Conservation (phyloP, 371 early-diverging fungal genomes). For the Mucor mucedo region DNA sequence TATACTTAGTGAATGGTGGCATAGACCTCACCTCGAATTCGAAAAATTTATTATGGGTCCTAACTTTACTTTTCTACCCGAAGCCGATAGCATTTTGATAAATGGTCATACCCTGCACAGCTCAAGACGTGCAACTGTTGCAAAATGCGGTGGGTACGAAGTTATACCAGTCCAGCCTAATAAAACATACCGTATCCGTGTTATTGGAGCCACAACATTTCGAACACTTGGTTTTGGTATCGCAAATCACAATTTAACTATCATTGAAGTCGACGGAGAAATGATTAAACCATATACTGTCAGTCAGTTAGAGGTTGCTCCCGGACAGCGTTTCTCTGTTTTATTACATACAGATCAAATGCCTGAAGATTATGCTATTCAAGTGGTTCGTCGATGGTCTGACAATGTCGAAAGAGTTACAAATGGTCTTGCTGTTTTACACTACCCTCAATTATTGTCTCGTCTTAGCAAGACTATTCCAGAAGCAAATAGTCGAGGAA, state of each 20-base stretch:
- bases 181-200: conserved; percentile 42
- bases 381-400: conserved; percentile 37
- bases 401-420: conserved; percentile 30
- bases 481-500: background rate
- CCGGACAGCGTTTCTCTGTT: conserved; percentile 53
- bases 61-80: conserved; percentile 39
- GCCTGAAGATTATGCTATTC: conserved; percentile 37
- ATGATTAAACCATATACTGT: conserved; percentile 35
- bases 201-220: conserved; percentile 50
- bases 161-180: conserved; percentile 32
- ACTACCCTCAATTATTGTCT: conserved; percentile 17
- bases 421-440: conserved; percentile 42
- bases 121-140: conserved; percentile 10
- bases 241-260: conserved; percentile 45
- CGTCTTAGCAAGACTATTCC: background rate
- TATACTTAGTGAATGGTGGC: conserved; percentile 57
- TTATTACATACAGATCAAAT: conserved; percentile 34
- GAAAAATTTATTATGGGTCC: conserved; percentile 40
- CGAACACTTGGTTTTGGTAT: conserved; percentile 49
- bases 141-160: conserved; percentile 41
- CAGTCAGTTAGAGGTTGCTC: conserved; percentile 39
- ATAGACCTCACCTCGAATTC: conserved; percentile 29
- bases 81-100: conserved; percentile 49
- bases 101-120: conserved; percentile 43
- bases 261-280: conserved; percentile 57